Evolutionary conservation across 306 rosid species (phyloP).

Genomic region (Begonia masoniana): DNA sequence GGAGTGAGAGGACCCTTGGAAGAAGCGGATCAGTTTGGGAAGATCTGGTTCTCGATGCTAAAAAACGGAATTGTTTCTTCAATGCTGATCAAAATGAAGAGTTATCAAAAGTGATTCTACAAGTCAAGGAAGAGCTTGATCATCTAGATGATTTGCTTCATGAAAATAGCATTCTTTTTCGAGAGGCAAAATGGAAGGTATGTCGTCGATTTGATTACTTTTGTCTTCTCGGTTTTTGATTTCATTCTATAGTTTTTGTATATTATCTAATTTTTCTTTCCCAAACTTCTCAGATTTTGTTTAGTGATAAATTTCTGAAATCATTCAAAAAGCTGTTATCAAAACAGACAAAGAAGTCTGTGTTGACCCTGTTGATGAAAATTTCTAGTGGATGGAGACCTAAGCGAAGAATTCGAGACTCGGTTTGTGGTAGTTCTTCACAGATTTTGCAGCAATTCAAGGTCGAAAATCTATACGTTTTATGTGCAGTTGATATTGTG

Average conservation of each 20-base stretch:
- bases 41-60: slow-evolving; percentile 41
- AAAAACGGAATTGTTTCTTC: slow-evolving; percentile 45
- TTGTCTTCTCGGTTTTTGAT: neutral
- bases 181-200: slow-evolving; percentile 68
- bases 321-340: slow-evolving; percentile 41
- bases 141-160: slow-evolving; percentile 62
- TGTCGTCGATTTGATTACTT: neutral
- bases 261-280: neutral
- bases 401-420: slow-evolving; percentile 19
- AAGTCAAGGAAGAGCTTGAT: slow-evolving; percentile 41
- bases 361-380: slow-evolving; percentile 37
- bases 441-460: slow-evolving; percentile 39
- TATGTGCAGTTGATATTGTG: slow-evolving; percentile 43
- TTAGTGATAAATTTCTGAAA: slow-evolving; percentile 55
- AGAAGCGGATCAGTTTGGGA: slow-evolving; percentile 44
- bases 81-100: slow-evolving; percentile 50
- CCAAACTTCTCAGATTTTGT: slow-evolving; percentile 31
- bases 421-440: slow-evolving; percentile 18
- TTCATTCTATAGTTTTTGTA: neutral
- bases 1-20: slow-evolving; percentile 37
- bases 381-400: slow-evolving; percentile 77
- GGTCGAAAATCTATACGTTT: slow-evolving; percentile 36
- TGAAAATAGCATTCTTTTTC: slow-evolving; percentile 40
- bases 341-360: slow-evolving; percentile 23
- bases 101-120: slow-evolving; percentile 44